A percentile compares a stretch with the other conserved stretches of the same genome.
phyloP scores from a whole-genome alignment of 441 rosid species.

The Raphanus hybrid region DNA sequence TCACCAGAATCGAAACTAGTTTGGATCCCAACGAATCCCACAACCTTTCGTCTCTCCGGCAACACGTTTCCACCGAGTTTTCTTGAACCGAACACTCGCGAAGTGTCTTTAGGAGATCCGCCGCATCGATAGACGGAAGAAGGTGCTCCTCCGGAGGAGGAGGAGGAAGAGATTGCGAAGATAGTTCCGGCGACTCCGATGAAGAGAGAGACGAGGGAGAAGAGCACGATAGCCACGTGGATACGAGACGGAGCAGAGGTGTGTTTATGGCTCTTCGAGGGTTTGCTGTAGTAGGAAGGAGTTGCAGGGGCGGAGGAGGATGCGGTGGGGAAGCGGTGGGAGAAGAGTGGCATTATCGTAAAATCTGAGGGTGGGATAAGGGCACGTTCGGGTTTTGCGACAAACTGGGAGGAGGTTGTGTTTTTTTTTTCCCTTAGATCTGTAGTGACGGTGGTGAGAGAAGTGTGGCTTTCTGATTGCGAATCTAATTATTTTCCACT shows the following conservation, averaged over 20 bases:
- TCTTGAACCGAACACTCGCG: conserved; percentile 46
- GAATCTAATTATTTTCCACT: conserved; percentile 43
- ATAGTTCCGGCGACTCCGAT: conserved; percentile 62
- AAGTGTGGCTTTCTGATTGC: conserved; percentile 26
- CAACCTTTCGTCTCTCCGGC: conserved; percentile 60
- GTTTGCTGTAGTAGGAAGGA: conserved; percentile 53
- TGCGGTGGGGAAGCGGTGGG: conserved; percentile 48
- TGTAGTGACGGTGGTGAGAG: conserved; percentile 37
- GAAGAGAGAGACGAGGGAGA: conserved; percentile 55
- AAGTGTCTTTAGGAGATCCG: conserved; percentile 56
- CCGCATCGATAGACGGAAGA: conserved; percentile 63
- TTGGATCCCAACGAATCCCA: conserved; percentile 81
- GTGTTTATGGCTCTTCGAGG: conserved; percentile 49
- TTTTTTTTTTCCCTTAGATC: conserved; percentile 31
- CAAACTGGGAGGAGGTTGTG: background rate
- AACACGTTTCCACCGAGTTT: conserved; percentile 44
- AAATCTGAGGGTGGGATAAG: conserved; percentile 16
- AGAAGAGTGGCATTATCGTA: conserved; percentile 60
- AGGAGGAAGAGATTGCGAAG: conserved; percentile 55
- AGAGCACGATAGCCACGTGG: conserved; percentile 47
- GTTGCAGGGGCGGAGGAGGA: conserved; percentile 29
- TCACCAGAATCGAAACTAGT: conserved; percentile 63
- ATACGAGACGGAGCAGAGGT: conserved; percentile 38
- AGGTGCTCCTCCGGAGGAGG: conserved; percentile 25
- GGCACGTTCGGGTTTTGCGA: conserved; percentile 27